Conservation (phyloP, 2,329 filamentous ascomycete genomes). For the Ilyonectria destructans region DNA sequence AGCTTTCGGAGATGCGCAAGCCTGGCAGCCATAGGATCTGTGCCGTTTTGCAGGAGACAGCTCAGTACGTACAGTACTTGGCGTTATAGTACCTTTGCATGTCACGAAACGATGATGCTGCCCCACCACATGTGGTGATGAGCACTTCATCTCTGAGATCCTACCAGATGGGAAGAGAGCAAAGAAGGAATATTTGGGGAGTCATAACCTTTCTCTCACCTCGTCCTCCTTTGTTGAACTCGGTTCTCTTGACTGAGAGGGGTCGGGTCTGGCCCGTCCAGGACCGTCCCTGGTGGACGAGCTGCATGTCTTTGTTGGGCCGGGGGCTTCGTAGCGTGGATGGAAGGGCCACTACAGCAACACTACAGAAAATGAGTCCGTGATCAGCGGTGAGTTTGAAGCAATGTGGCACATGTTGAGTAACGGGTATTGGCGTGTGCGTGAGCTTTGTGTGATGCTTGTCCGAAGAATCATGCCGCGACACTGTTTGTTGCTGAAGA, state of each 20-base stretch:
- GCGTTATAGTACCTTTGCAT: not conserved
- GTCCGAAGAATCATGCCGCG: conserved; percentile 9
- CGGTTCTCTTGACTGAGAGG: conserved; percentile 6
- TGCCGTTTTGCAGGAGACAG: conserved; percentile 20
- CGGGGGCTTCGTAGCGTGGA: conserved; percentile 35
- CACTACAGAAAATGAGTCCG: conserved; percentile 29
- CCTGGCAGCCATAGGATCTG: conserved; percentile 16
- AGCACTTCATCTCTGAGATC: not conserved
- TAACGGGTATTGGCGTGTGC: conserved; percentile 8
- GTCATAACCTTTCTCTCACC: not conserved
- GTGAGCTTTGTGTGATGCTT: conserved; percentile 2
- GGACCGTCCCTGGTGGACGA: conserved; percentile 36
- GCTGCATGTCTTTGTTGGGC: conserved; percentile 38
- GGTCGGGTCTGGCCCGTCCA: conserved; percentile 28
- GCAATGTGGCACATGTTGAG: conserved; percentile 18
- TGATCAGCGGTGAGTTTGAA: conserved; percentile 44
- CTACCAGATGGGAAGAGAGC: not conserved
- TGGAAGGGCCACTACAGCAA: conserved; percentile 34
- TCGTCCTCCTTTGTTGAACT: not conserved
- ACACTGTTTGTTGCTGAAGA: conserved; percentile 15
- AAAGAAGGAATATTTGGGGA: too few relatives aligned
- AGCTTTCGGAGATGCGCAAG: conserved; percentile 28
- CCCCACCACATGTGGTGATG: not conserved
- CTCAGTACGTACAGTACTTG: not conserved
- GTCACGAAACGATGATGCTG: not conserved